Evolutionary conservation across 148 eudicot genomes (phyloP), one percentile per base, ranked within the genome.

Genomic region (Spergularia bocconei): DNA sequence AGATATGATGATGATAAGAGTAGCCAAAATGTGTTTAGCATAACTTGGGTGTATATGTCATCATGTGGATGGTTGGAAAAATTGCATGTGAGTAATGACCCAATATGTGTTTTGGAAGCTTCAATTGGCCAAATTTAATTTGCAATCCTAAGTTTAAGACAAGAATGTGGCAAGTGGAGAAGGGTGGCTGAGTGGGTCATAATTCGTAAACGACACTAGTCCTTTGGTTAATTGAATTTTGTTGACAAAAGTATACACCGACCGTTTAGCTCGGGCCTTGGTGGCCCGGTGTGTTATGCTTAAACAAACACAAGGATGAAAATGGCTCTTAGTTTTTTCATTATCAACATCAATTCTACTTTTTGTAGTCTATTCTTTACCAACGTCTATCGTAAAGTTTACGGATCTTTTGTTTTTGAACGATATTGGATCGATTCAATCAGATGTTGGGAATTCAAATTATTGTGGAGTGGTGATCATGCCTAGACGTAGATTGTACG

Each of bases 1-100:
- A 29, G 60, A 58, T 13, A 47, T 29, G 36, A 60, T 7, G 2
- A 20, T 71, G n/a, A 8, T 29, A 56, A 5, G 51, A 17, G 53
- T 59, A 57, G 14, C 25, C 4, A 55, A 11, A 56, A 12, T 36
- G 7, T 50, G 19, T 36, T 56, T 13, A 3, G 61, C 13, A 63
- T 9, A 17, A 48, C 38, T 11, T 54, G 52, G 3, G 29, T 75
- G 33, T 16, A 52, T 17, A 66, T 70, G 70, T 70, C 25, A 62
- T 36, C 60, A 77, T 70, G 75, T 77, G 75, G 69, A 36, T 70
- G 75, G 74, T 70, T 63, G 68, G 57, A 63, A 52, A 63, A 62
- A 73, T 36, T 50, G 63, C 75, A 77, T 77, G 80, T 77, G 79
- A 14, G 17, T 23, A 51, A 14, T 68, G 57, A 50, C 38, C 33